These are phyloP conservation scores for Diplocarpon mali DNA, from an alignment of 2,329 filamentous ascomycete species.

Conservation along the genomic window DNA sequence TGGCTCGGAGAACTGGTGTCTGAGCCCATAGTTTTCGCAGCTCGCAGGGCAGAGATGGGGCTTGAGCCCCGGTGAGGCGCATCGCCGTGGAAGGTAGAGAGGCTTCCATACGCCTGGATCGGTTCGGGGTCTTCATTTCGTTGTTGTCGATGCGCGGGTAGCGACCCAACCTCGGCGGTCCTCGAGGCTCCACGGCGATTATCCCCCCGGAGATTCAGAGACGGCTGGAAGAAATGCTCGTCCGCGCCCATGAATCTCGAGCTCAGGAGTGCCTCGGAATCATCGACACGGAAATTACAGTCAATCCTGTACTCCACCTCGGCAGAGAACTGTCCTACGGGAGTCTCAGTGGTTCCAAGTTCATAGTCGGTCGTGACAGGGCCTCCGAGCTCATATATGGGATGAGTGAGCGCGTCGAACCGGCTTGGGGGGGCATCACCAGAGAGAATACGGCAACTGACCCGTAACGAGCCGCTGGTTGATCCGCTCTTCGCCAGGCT, in stretches of 20 bases:
- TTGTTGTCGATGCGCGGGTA: conserved; percentile 50
- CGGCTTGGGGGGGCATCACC: conserved; percentile 40
- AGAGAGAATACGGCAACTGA: conserved; percentile 70
- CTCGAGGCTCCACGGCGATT: conserved; percentile 30
- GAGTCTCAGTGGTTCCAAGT: conserved; percentile 77
- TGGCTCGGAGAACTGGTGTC: conserved; percentile 47
- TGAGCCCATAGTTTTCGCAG: conserved; percentile 50
- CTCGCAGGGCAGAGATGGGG: conserved; percentile 71
- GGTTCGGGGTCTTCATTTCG: conserved; percentile 42
- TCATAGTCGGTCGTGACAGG: conserved; percentile 64
- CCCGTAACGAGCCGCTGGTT: conserved; percentile 50
- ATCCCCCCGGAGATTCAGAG: conserved; percentile 37
- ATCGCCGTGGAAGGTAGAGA: conserved; percentile 83
- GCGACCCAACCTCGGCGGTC: conserved; percentile 55
- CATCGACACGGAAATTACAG: conserved; percentile 83
- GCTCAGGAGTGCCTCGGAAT: conserved; percentile 81
- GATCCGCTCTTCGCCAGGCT: conserved; percentile 58
- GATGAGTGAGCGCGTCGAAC: conserved; percentile 59
- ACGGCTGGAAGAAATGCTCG: conserved; percentile 77
- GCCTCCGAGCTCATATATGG: conserved; percentile 51
- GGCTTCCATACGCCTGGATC: conserved; percentile 75
- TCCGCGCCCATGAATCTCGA: conserved; percentile 89
- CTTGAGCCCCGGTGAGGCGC: conserved; percentile 69
- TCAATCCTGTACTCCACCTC: conserved; percentile 77
- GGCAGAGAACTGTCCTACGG: conserved; percentile 72